These are phyloP conservation scores for Sclerotinia subarctica DNA, from an alignment of 2,329 filamentous ascomycete genomes.

Conservation along the genomic window DNA sequence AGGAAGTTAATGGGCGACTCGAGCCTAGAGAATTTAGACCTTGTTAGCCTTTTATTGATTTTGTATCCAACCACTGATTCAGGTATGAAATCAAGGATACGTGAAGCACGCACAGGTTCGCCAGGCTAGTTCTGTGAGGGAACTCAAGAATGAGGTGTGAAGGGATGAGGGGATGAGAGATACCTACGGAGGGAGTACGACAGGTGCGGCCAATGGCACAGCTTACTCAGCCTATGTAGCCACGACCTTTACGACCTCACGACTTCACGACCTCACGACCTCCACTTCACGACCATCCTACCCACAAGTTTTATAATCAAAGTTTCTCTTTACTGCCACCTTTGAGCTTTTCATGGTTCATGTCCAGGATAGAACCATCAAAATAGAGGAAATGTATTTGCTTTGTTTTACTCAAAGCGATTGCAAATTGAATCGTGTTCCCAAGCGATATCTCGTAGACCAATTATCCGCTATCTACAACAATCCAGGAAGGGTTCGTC, in stretches of 20 bases:
- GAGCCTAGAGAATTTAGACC: not conserved
- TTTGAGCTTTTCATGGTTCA: constrained; percentile 1
- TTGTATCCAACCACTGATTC: not conserved
- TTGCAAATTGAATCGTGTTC: not conserved
- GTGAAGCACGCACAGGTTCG: not conserved
- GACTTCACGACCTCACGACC: not conserved
- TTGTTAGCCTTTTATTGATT: constrained; percentile 7
- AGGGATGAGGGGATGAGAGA: not conserved
- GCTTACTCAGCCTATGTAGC: no score
- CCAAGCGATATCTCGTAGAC: not conserved
- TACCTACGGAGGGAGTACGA: not conserved
- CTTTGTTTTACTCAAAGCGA: constrained; percentile 2
- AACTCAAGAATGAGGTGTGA: not conserved
- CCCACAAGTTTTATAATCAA: no score
- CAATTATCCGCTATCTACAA: constrained; percentile 9
- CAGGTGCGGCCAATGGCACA: not conserved
- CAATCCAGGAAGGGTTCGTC: not conserved
- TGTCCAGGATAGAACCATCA: not conserved
- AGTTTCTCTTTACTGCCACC: not conserved
- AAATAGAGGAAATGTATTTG: not conserved
- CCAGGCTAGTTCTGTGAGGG: not conserved
- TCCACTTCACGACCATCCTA: not conserved
- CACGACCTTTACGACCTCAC: not conserved
- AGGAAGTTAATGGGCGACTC: not conserved
- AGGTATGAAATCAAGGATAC: not conserved